Conservation (phyloP, 1,139 yeast genomes). For the Pichia norvegensis region DNA sequence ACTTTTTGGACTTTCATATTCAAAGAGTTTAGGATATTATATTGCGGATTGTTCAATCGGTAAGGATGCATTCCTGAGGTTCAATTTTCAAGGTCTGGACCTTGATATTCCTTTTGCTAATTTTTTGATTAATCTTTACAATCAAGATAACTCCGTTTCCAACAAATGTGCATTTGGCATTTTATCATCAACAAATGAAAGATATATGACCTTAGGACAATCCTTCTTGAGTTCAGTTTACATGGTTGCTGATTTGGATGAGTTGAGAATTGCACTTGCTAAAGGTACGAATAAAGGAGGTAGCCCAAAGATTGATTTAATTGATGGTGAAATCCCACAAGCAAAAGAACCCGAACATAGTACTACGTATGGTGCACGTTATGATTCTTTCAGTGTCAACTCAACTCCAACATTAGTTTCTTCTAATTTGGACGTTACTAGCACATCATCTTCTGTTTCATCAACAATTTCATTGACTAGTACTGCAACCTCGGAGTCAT, state of each 20-base stretch:
- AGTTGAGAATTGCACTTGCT: conserved; percentile 57
- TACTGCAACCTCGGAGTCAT: background rate
- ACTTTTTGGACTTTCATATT: conserved; percentile 33
- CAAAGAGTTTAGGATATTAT: conserved; percentile 30
- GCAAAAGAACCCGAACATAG: conserved; percentile 9
- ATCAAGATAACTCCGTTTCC: conserved; percentile 7
- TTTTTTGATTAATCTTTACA: conserved; percentile 23
- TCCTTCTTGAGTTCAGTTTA: conserved; percentile 66
- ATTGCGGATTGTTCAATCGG: conserved; percentile 27
- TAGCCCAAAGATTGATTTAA: conserved; percentile 1
- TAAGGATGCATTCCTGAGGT: conserved; percentile 30
- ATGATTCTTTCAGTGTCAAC: conserved; percentile 5
- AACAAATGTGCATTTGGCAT: conserved; percentile 21
- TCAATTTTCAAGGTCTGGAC: conserved; percentile 44
- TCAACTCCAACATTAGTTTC: conserved; percentile 3
- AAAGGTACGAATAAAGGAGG: conserved; percentile 26
- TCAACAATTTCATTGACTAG: background rate
- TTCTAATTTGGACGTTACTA: background rate
- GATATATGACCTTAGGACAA: conserved; percentile 53
- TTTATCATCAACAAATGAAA: conserved; percentile 25
- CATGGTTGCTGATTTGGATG: conserved; percentile 69
- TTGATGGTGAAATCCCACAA: conserved; percentile 8
- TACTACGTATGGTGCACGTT: conserved; percentile 6
- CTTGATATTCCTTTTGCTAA: conserved; percentile 41
- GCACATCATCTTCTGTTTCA: background rate